Evolutionary conservation across 2,329 filamentous ascomycete species (phyloP), one percentile per base, ranked within the genome.

Genomic region (Fusarium sp.): DNA sequence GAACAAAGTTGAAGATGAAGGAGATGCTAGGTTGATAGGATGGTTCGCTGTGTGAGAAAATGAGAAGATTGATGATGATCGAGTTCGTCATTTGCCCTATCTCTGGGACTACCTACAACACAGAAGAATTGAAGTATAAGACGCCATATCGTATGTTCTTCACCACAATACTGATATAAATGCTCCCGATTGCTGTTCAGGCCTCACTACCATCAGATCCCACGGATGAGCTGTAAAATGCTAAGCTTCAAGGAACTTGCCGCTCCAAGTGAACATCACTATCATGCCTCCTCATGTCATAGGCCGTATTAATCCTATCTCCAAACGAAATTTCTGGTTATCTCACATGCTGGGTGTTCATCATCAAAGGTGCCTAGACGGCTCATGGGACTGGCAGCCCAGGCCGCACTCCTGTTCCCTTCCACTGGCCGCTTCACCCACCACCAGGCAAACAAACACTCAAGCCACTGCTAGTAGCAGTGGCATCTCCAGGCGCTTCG

Each of bases 251-350:
- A 11, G 8, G 27, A 33, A 18, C 29, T 7, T 33, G n/a, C 17
- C 7, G 14, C 15, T 18, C 0, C 11, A 18, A 1, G 29, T 22
- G 29, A 22, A 22, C 15, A 22, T 1, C 14, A 31, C 14, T 3
- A 22, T 4, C 11, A 10, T 5, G 5, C 1, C 9, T 17, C n/a
- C 3, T 22, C n/a, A 17, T 15, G 3, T 5, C 7, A 29, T n/a
- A 3, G 4, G 9, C 14, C 12, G 7, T 2, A 47, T 31, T 5
- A 7, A 31, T 3, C 11, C 11, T n/a, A 14, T 14, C 11, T 18
- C 6, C 7, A 12, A 20, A 12, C 17, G 9, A 7, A 47, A 12
- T 9, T 31, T n/a, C 20, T n/a, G 45, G 18, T 5, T 4, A 31
- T 17, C 4, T 47, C 17, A 2, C 5, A 47, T 47, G 1, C 14